A percentile compares a stretch with the other conserved stretches of the same genome.
Evolutionary conservation across 1,139 yeast genomes (phyloP).

Genomic region (Yamadazyma dushanensis): DNA sequence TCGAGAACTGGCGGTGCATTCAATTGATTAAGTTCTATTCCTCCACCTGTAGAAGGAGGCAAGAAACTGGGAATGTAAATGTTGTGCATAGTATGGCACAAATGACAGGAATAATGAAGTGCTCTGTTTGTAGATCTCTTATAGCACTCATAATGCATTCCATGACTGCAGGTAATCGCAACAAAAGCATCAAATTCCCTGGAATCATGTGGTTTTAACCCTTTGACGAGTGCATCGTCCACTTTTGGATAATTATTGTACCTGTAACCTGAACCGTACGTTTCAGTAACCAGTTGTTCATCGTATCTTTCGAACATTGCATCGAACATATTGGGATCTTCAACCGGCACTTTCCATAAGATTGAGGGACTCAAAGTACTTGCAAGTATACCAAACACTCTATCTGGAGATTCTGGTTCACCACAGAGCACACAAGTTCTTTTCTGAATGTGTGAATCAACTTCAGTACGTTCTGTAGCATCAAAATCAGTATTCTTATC

Average conservation of each 20-base stretch:
- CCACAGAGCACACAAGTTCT: conserved; percentile 69
- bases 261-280: conserved; percentile 11
- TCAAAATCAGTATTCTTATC: conserved; percentile 28
- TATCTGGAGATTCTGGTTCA: conserved; percentile 46
- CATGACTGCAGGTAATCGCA: conserved; percentile 67
- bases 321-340: conserved; percentile 11
- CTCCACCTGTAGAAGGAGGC: conserved; percentile 21
- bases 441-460: conserved; percentile 3
- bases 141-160: conserved; percentile 62
- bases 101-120: conserved; percentile 53
- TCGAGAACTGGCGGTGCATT: conserved; percentile 15
- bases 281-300: conserved; percentile 20
- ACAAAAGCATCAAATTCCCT: conserved; percentile 28
- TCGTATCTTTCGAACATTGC: conserved; percentile 31
- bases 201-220: not conserved
- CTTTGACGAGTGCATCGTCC: not conserved
- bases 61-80: conserved; percentile 45
- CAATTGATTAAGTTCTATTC: conserved; percentile 14
- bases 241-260: not conserved
- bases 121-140: conserved; percentile 28
- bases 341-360: conserved; percentile 50
- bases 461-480: conserved; percentile 10
- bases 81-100: conserved; percentile 57
- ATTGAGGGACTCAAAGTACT: conserved; percentile 35
- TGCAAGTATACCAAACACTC: conserved; percentile 57